These are phyloP conservation scores for Neofusicoccum laricinum DNA, from an alignment of 2,329 filamentous ascomycete genomes.

Conservation along the genomic window DNA sequence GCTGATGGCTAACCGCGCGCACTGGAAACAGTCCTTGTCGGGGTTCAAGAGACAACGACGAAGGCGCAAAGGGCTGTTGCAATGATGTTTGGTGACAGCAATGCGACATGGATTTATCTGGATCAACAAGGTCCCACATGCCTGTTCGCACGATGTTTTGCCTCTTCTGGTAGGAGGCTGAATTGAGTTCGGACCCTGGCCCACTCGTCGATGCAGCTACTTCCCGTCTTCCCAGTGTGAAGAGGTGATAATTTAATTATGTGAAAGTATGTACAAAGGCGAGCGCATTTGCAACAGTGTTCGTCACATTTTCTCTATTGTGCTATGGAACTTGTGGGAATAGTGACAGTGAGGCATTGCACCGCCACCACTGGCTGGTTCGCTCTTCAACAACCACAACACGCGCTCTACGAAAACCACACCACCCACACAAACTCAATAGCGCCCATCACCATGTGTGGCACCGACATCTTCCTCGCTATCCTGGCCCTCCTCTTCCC, in stretches of 20 bases:
- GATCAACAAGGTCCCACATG: not conserved
- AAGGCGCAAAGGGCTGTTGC: no score
- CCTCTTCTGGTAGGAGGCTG: not conserved
- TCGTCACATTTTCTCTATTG: no score
- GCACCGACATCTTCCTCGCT: conserved; percentile 60
- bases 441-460: conserved; percentile 46
- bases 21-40: no score
- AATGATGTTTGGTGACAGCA: no score
- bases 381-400: not conserved
- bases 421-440: not conserved
- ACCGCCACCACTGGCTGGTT: not conserved
- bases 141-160: not conserved
- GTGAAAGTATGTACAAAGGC: not conserved
- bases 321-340: not conserved
- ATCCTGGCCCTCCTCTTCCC: conserved; percentile 62
- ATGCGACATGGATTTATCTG: no score
- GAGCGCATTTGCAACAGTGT: not conserved
- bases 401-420: not conserved
- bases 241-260: no score
- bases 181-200: not conserved
- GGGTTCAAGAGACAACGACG: no score
- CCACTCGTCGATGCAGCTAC: not conserved
- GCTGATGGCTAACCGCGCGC: no score
- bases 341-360: not conserved
- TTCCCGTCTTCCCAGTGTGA: not conserved